These are phyloP conservation scores for Boechera stricta DNA, from an alignment of 345 rosid genomes.

Conservation along the genomic window DNA sequence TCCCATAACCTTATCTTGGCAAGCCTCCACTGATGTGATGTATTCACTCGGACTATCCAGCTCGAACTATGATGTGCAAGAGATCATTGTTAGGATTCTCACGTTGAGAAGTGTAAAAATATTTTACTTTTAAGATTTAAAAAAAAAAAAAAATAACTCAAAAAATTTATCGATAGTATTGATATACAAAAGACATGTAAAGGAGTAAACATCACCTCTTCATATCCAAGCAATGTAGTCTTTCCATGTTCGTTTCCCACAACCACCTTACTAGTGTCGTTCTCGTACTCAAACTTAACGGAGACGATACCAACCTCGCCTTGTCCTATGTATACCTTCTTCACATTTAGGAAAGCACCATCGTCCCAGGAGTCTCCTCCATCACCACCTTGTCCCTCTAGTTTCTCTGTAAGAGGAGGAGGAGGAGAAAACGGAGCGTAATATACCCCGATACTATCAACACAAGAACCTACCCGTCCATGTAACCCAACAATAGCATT, in stretches of 20 bases:
- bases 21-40: neutral
- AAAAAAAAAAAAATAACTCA: too few species aligned
- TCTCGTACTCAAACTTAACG: slow-evolving; percentile 5
- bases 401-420: slow-evolving; percentile 8
- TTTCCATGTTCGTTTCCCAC: neutral
- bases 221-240: neutral
- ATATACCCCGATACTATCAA: slow-evolving; percentile 29
- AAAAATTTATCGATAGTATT: too few species aligned
- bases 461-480: slow-evolving; percentile 28
- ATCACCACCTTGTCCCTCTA: slow-evolving; percentile 34
- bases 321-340: neutral
- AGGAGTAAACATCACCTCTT: neutral
- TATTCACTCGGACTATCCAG: neutral
- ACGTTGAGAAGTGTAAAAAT: neutral
- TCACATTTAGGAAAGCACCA: slow-evolving; percentile 11
- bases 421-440: neutral
- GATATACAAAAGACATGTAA: neutral
- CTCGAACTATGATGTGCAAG: neutral
- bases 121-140: too few species aligned
- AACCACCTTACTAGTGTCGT: neutral
- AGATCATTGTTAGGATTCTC: neutral
- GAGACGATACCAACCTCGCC: neutral
- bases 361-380: slow-evolving; percentile 25
- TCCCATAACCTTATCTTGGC: neutral
- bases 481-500: slow-evolving; percentile 37